Percentiles rank a stretch among this genome's conserved stretches.
Conservation (phyloP, 768 basidiomycete genomes). For the Mycena pura region DNA sequence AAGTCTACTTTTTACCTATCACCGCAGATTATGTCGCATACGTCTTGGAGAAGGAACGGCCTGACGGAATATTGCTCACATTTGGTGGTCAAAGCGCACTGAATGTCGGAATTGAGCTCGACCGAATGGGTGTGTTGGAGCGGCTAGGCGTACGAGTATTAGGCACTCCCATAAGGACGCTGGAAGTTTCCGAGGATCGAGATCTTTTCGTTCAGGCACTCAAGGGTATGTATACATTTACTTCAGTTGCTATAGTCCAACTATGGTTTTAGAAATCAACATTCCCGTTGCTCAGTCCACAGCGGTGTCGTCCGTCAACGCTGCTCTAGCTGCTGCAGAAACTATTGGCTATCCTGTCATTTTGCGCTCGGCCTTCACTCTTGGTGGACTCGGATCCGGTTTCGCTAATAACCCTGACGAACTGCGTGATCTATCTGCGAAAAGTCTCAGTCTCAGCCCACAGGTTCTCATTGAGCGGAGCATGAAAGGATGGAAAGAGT, state of each 20-base stretch:
- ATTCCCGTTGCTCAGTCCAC: conserved; percentile 96
- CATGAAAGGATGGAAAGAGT: conserved; percentile 99
- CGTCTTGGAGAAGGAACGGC: conserved; percentile 96
- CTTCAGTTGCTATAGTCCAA: background rate
- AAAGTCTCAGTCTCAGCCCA: conserved; percentile 87
- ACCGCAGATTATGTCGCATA: conserved; percentile 98
- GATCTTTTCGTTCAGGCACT: conserved; percentile 96
- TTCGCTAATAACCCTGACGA: conserved; percentile 96
- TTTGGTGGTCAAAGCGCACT: conserved; percentile 98
- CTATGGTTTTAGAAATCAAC: conserved; percentile 77
- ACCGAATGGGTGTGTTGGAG: conserved; percentile 95
- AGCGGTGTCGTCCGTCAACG: conserved; percentile 95
- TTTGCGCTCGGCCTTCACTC: conserved; percentile 93
- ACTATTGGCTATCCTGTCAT: conserved; percentile 97
- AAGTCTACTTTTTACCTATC: conserved; percentile 97
- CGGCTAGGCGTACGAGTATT: conserved; percentile 91
- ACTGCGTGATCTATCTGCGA: conserved; percentile 92
- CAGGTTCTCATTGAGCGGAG: conserved; percentile 97
- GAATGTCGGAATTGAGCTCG: conserved; percentile 96
- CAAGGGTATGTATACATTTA: conserved; percentile 66
- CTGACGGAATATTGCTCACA: conserved; percentile 95
- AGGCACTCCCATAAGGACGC: conserved; percentile 92
- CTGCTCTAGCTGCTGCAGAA: conserved; percentile 89
- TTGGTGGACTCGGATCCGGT: conserved; percentile 97
- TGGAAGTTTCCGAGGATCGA: conserved; percentile 97